Base-by-base conservation (phyloP, 2,329 filamentous ascomycete species). In the Fusarium beomiforme region DNA sequence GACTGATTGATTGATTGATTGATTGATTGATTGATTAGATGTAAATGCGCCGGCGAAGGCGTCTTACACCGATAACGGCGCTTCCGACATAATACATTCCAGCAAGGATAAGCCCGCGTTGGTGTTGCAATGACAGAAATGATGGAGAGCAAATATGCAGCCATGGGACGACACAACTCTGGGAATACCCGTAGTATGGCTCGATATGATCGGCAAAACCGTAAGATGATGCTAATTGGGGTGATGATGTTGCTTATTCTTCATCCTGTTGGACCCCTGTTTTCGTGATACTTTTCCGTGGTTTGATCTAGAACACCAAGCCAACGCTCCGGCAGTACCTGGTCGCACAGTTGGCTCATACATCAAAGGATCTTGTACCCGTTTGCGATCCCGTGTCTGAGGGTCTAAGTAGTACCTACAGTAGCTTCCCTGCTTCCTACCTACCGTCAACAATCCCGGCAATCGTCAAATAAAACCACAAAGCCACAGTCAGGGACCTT, bases 111-210 rank as follows among this genome's bases (percentile, higher is more conserved):
- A 62, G 57, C 55, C 44, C 43, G 37, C 50, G 55, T 69, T 46
- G 33, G 26, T 64, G 69, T 63, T 62, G 26, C 60, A 72, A 26
- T 41, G 36, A 36, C 41, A 42, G 41, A 59, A 49, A 54, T 37
- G 24, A 67, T 70, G 44, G 19, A 72, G 49, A 70, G 64, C 57
- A 55, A 13, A 63, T 75, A 71, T 75, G 73, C 69, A 71, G 44
- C 42, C 33, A 70, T 75, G 73, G 63, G 65, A 75, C 71, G 73
- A 75, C 66, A 55, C 44, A 36, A 43, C 39, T 56, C 57, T 72
- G 56, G 60, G 44, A 70, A 44, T 67, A 57, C 65, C 69, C 60
- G 57, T 70, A 29, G 36, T 7, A 72, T 72, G 60, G 65, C 51
- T 62, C 69, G 59, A 71, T 70, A 53, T 42, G 56, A 70, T 60